Base-by-base conservation (phyloP, 225 moss, liverwort and hornwort genomes). In the Neckera pumila region DNA sequence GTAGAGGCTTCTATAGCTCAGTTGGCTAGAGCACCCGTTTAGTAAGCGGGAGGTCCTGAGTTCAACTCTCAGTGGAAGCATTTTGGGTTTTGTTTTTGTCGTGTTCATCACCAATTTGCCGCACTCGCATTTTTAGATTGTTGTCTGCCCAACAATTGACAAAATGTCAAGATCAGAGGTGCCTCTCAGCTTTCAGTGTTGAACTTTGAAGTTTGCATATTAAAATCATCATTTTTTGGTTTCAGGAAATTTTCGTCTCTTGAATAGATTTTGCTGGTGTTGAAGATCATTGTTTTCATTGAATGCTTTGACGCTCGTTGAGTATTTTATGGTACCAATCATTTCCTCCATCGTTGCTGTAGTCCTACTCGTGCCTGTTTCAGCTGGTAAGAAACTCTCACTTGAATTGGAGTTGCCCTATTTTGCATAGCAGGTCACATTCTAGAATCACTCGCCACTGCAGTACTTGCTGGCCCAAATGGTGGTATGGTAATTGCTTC, bases 41-140 rank as follows among this genome's bases (percentile, higher is more conserved):
- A 90, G 90, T 90, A 90, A 90, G 87, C 87, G 87, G 84, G 90
- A 90, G 90, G 90, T 90, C 90, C 90, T 90, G 86, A 90, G 90
- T 90, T 90, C 90, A 90, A 86, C 86, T 90, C 90, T 90, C 90
- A 90, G 90, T 91, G 90, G 90, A 91, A 91, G 90, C 90, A 89
- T 0, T 9, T 79, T 19, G 18, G 0, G 0, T 18, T 17, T n/a
- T 38, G 6, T 26, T 64, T 65, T 82, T 11, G 11, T 57, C 15
- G 10, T 43, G 34, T 57, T 84, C 58, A 43, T 43, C 31, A 40
- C 12, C 28, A 38, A 42, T 34, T 34, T 84, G 31, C 6, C 17
- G 43, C 43, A 26, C 11, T 45, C 34, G 8, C 18, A 58, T 36
- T 12, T 58, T 28, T 38, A n/a, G n/a, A 56, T 14, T 77, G n/a